phyloP scores from a whole-genome alignment of 2,329 filamentous ascomycete species.

The Pestalotiopsis sp. region DNA sequence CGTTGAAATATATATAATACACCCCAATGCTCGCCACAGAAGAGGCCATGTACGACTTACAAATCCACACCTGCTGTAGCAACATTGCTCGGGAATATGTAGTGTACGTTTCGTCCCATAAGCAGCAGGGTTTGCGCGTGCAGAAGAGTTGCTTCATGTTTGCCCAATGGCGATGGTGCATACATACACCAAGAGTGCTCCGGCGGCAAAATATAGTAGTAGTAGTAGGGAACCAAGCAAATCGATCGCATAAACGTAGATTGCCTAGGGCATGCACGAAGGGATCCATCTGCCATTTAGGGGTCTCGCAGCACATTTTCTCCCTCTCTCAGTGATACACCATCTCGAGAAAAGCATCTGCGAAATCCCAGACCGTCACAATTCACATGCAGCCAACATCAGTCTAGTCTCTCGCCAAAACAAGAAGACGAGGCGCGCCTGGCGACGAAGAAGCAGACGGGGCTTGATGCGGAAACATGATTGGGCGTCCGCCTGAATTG shows the following conservation, averaged over 20 bases:
- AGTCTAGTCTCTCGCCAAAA: neutral
- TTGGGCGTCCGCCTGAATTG: neutral
- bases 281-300: neutral
- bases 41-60: neutral
- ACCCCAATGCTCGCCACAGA: neutral
- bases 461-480: neutral
- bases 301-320: neutral
- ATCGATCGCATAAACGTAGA: neutral
- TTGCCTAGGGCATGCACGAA: neutral
- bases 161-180: neutral
- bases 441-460: neutral
- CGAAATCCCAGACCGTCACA: neutral
- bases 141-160: neutral
- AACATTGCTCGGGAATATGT: neutral
- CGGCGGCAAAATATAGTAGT: neutral
- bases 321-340: neutral
- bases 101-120: neutral
- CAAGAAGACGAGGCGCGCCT: neutral
- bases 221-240: neutral
- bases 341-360: neutral
- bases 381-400: neutral
- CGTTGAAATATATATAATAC: neutral
- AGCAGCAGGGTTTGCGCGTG: neutral
- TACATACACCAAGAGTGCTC: neutral
- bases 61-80: neutral